Conservation (phyloP, 2,329 filamentous ascomycete species). For the Apiospora rasikravindrae region DNA sequence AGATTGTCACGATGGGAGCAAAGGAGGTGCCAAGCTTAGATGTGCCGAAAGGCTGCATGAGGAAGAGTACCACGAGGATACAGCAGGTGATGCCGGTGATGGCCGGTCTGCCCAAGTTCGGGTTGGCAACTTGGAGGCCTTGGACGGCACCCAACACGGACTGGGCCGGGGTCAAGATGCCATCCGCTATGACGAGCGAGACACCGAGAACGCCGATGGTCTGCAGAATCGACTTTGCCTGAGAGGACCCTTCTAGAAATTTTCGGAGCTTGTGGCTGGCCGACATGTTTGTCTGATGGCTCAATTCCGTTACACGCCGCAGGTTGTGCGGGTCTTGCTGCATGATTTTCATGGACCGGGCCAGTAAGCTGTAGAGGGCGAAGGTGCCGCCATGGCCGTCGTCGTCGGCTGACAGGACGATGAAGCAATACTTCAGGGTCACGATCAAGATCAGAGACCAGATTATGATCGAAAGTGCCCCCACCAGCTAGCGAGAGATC, state of each 20-base stretch:
- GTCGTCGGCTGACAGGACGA: slow-evolving; percentile 68
- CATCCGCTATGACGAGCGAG: slow-evolving; percentile 66
- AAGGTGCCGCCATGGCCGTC: slow-evolving; percentile 73
- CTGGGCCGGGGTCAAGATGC: slow-evolving; percentile 69
- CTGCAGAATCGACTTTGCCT: slow-evolving; percentile 58
- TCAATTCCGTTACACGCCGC: slow-evolving; percentile 61
- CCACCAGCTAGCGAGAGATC: slow-evolving; percentile 47
- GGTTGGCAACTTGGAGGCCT: slow-evolving; percentile 59
- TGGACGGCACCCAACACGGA: slow-evolving; percentile 71
- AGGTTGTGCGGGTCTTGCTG: slow-evolving; percentile 57
- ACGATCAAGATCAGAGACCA: slow-evolving; percentile 71
- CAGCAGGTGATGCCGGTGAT: slow-evolving; percentile 67
- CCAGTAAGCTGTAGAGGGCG: slow-evolving; percentile 65
- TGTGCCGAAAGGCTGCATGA: slow-evolving; percentile 68
- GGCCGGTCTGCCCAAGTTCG: slow-evolving; percentile 55
- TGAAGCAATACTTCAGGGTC: slow-evolving; percentile 67
- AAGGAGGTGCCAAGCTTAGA: slow-evolving; percentile 62
- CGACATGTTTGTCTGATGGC: slow-evolving; percentile 48
- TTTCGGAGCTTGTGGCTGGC: slow-evolving; percentile 56
- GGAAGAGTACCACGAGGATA: slow-evolving; percentile 65
- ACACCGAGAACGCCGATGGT: slow-evolving; percentile 66
- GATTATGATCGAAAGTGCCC: slow-evolving; percentile 68
- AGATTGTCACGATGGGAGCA: slow-evolving; percentile 67
- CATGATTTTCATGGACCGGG: slow-evolving; percentile 63
- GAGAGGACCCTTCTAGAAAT: slow-evolving; percentile 57